Evolutionary conservation across 2,329 filamentous ascomycete genomes (phyloP).

Genomic region (Hymenoscyphus linearis): DNA sequence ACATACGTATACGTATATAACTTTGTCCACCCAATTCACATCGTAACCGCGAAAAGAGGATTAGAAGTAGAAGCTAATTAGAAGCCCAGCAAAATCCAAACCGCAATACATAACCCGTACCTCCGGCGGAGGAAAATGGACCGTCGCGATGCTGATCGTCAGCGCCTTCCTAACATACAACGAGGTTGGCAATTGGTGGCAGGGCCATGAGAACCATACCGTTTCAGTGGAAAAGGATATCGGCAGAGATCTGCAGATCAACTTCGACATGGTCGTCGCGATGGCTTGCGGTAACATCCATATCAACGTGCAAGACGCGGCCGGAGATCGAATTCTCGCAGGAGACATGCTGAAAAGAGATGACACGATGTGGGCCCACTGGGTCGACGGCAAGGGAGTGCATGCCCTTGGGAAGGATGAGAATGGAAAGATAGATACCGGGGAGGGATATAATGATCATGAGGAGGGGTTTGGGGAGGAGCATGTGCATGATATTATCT

Average conservation of each 20-base stretch:
- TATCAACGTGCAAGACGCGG: slow-evolving; percentile 93
- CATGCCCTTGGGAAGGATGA: slow-evolving; percentile 54
- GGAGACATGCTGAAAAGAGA: slow-evolving; percentile 69
- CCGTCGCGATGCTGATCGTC: slow-evolving; percentile 70
- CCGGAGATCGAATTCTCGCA: slow-evolving; percentile 86
- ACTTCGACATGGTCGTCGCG: slow-evolving; percentile 84
- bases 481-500: slow-evolving; percentile 87
- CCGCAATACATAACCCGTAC: slow-evolving; percentile 84
- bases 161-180: slow-evolving; percentile 71
- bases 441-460: slow-evolving; percentile 53
- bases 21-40: neutral
- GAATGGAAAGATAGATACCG: slow-evolving; percentile 50
- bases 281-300: slow-evolving; percentile 90
- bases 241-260: slow-evolving; percentile 83
- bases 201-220: slow-evolving; percentile 76
- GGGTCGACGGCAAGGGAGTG: slow-evolving; percentile 66
- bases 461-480: slow-evolving; percentile 71
- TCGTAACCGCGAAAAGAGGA: neutral
- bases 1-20: no score
- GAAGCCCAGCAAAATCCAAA: slow-evolving; percentile 80
- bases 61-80: neutral
- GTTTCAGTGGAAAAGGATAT: slow-evolving; percentile 93
- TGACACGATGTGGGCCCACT: slow-evolving; percentile 73
- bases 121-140: slow-evolving; percentile 88
- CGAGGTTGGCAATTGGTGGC: slow-evolving; percentile 79